Percentiles rank a stretch among this genome's conserved stretches.
These are phyloP conservation scores for Lathyrus tuberosus DNA, from an alignment of 306 rosid species.

Conservation along the genomic window DNA sequence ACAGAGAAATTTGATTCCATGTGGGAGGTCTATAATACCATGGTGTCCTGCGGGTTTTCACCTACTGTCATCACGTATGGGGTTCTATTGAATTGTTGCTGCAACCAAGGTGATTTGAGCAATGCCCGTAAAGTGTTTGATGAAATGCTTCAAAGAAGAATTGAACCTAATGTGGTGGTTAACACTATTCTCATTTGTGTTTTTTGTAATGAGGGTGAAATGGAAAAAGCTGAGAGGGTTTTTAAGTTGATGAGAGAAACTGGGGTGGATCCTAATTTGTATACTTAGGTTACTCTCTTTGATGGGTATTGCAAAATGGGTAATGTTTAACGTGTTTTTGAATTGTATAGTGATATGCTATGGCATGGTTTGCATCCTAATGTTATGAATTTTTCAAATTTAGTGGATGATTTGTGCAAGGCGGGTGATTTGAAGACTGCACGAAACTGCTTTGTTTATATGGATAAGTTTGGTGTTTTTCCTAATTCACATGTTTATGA, in stretches of 20 bases:
- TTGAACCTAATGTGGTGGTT: slow-evolving; percentile 53
- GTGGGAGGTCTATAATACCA: slow-evolving; percentile 53
- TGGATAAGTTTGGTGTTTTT: slow-evolving; percentile 62
- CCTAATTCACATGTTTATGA: slow-evolving; percentile 60
- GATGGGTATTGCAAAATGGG: slow-evolving; percentile 69
- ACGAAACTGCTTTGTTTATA: slow-evolving; percentile 44
- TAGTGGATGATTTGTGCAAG: slow-evolving; percentile 63
- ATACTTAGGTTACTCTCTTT: slow-evolving; percentile 64
- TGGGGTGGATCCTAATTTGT: slow-evolving; percentile 58
- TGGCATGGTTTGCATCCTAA: slow-evolving; percentile 54
- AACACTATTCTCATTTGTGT: slow-evolving; percentile 60
- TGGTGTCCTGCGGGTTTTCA: slow-evolving; percentile 53
- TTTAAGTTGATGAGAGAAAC: slow-evolving; percentile 51
- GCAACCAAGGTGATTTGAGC: slow-evolving; percentile 44
- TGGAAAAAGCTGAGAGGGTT: slow-evolving; percentile 59
- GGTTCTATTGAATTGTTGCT: slow-evolving; percentile 52
- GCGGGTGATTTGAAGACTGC: slow-evolving; percentile 53
- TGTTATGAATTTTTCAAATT: slow-evolving; percentile 57
- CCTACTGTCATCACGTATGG: slow-evolving; percentile 66
- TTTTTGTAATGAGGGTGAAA: slow-evolving; percentile 48
- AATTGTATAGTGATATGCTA: slow-evolving; percentile 50
- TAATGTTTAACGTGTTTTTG: slow-evolving; percentile 47
- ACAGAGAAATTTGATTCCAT: slow-evolving; percentile 42
- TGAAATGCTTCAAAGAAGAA: slow-evolving; percentile 61
- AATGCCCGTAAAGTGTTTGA: slow-evolving; percentile 51